Percentiles rank a stretch among this genome's conserved stretches.
Conservation (phyloP, 148 eudicot species). For the Rhododendron henanense region DNA sequence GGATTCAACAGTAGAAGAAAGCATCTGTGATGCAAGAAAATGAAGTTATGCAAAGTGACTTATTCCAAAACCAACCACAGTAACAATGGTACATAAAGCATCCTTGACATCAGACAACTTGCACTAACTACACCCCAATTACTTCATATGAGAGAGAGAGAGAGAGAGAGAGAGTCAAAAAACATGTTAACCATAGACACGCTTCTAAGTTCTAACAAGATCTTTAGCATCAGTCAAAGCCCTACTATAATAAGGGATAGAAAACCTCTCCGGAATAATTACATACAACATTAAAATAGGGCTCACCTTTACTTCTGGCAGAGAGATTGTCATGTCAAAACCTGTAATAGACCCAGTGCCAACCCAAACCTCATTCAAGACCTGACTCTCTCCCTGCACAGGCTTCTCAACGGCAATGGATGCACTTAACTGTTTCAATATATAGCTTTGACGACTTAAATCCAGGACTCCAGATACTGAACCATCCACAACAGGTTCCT, state of each 20-base stretch:
- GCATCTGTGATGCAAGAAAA: constrained; percentile 49
- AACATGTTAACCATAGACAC: not conserved
- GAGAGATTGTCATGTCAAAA: constrained; percentile 65
- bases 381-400: constrained; percentile 26
- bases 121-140: not conserved
- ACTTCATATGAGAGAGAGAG: not conserved
- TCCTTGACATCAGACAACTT: not conserved
- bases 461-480: constrained; percentile 19
- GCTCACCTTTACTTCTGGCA: constrained; percentile 71
- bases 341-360: constrained; percentile 77
- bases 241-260: not conserved
- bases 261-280: not conserved
- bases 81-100: not conserved
- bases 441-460: constrained; percentile 39
- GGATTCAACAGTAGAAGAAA: constrained; percentile 51
- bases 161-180: not conserved
- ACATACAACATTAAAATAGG: not conserved
- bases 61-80: constrained; percentile 4
- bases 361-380: constrained; percentile 51
- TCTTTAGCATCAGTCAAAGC: not conserved
- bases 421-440: constrained; percentile 52
- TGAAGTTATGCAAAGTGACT: constrained; percentile 7
- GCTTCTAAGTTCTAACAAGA: not conserved
- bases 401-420: constrained; percentile 54
- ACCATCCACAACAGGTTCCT: constrained; percentile 26